These are phyloP conservation scores for Paecilomyces dactylethromorphus DNA, from an alignment of 2,329 filamentous ascomycete genomes.

Conservation along the genomic window DNA sequence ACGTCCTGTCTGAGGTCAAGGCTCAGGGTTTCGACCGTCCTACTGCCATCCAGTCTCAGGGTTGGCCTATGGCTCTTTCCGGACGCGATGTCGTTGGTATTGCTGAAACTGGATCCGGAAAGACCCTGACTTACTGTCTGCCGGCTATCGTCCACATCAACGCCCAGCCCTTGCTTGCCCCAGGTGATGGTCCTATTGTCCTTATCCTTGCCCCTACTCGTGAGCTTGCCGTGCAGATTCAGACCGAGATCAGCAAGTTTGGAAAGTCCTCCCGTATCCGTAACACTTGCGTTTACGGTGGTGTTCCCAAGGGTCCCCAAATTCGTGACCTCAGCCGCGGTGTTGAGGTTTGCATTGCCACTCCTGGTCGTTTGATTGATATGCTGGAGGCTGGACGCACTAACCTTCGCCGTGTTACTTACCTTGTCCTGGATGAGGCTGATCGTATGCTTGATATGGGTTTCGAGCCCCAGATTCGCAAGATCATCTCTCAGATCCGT, in stretches of 20 bases:
- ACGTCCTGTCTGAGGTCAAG: constrained; percentile 98
- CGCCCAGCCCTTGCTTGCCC: constrained; percentile 90
- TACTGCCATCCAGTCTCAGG: constrained; percentile 95
- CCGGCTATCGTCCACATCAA: constrained; percentile 99
- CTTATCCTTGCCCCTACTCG: constrained; percentile 92
- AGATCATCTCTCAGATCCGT: constrained; percentile 95
- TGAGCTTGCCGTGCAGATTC: constrained; percentile 97
- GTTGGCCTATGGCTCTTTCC: constrained; percentile 98
- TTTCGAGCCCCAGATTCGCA: constrained; percentile 98
- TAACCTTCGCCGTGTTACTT: constrained; percentile 94
- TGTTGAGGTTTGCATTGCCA: constrained; percentile 98
- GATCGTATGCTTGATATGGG: constrained; percentile 99
- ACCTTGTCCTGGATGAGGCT: constrained; percentile 96
- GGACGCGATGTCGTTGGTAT: constrained; percentile 98
- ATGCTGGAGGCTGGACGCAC: constrained; percentile 98
- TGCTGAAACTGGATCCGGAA: constrained; percentile 97
- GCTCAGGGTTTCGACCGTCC: constrained; percentile 90
- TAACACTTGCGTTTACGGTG: constrained; percentile 98
- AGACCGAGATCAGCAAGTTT: constrained; percentile 97
- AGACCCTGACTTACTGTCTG: constrained; percentile 97
- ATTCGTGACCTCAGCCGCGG: constrained; percentile 91
- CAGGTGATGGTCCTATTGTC: constrained; percentile 93
- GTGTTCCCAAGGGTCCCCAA: constrained; percentile 95
- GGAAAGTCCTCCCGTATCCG: constrained; percentile 96
- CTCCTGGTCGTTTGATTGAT: constrained; percentile 93